Percentiles rank a stretch among this genome's conserved stretches.
Evolutionary conservation across 768 basidiomycete genomes (phyloP).

Genomic region (Amanita phalloides): DNA sequence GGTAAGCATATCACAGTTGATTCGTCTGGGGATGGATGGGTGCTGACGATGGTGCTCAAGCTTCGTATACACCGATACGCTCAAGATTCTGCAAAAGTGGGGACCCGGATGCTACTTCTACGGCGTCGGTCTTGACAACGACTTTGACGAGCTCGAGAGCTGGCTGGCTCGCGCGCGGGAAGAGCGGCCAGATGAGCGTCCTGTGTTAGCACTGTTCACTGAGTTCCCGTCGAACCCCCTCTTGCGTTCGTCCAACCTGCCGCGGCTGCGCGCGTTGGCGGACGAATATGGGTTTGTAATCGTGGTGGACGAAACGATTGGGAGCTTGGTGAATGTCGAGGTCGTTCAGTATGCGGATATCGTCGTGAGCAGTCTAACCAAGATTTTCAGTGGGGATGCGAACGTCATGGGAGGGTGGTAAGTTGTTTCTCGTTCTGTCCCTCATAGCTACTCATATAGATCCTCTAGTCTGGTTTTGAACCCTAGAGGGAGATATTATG

Average conservation of each 20-base stretch:
- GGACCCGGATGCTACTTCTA: conserved; percentile 89
- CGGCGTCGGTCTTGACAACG: conserved; percentile 66
- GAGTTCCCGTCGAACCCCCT: conserved; percentile 97
- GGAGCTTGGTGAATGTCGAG: conserved; percentile 90
- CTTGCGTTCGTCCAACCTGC: conserved; percentile 73
- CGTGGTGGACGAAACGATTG: conserved; percentile 90
- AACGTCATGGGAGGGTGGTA: conserved; percentile 99
- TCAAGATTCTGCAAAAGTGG: conserved; percentile 93
- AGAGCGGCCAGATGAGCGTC: conserved; percentile 35
- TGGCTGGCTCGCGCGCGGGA: conserved; percentile 39
- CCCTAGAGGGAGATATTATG: conserved; percentile 63
- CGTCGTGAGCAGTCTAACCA: conserved; percentile 84
- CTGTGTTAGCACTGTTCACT: conserved; percentile 73
- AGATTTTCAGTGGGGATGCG: conserved; percentile 88
- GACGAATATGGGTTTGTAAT: conserved; percentile 85
- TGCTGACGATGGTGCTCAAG: conserved; percentile 25
- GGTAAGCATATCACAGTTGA: conserved; percentile 38
- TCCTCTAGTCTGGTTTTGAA: conserved; percentile 72
- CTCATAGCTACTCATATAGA: not conserved
- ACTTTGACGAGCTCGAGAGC: conserved; percentile 62
- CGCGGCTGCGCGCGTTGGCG: conserved; percentile 64
- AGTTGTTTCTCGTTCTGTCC: conserved; percentile 12
- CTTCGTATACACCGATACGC: conserved; percentile 92
- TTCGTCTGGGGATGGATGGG: not conserved
- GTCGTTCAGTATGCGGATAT: conserved; percentile 81